Conservation (phyloP, 805 yeast genomes). For the Cyberlindnera petersonii region DNA sequence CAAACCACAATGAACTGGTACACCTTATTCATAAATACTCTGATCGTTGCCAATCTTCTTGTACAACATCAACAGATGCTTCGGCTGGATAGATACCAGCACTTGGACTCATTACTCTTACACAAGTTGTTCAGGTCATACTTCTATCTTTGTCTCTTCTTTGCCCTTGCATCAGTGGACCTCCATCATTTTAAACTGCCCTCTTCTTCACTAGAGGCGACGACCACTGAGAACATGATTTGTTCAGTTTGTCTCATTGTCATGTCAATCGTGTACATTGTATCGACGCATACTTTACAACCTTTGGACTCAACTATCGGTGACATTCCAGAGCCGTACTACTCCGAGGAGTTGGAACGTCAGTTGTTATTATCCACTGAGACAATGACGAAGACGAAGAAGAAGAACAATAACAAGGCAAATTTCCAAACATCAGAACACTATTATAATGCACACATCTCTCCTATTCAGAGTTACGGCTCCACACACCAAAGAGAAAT, state of each 20-base stretch:
- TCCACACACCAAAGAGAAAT: not conserved
- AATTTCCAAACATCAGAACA: no score
- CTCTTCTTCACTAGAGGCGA: not conserved
- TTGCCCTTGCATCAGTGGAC: conserved; percentile 12
- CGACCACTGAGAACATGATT: conserved; percentile 6
- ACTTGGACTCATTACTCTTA: conserved; percentile 10
- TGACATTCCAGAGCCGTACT: not conserved
- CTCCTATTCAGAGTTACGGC: conserved; percentile 11
- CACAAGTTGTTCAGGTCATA: conserved; percentile 10
- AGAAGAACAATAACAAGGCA: no score
- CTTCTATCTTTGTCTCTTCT: conserved; percentile 8
- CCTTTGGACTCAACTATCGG: not conserved
- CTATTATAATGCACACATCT: no score
- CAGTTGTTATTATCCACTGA: conserved; percentile 14
- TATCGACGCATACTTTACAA: conserved; percentile 11
- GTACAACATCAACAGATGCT: conserved; percentile 13
- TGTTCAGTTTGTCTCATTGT: conserved; percentile 4
- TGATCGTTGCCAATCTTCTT: conserved; percentile 6
- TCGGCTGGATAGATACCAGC: conserved; percentile 9
- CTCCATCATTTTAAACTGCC: conserved; percentile 12
- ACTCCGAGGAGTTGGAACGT: conserved; percentile 10
- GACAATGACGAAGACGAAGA: no score
- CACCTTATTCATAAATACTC: conserved; percentile 6
- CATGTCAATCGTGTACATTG: conserved; percentile 11
- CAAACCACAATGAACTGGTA: conserved; percentile 6